Conservation (phyloP, 208 protist species). For the Leptomonas seymouri region DNA sequence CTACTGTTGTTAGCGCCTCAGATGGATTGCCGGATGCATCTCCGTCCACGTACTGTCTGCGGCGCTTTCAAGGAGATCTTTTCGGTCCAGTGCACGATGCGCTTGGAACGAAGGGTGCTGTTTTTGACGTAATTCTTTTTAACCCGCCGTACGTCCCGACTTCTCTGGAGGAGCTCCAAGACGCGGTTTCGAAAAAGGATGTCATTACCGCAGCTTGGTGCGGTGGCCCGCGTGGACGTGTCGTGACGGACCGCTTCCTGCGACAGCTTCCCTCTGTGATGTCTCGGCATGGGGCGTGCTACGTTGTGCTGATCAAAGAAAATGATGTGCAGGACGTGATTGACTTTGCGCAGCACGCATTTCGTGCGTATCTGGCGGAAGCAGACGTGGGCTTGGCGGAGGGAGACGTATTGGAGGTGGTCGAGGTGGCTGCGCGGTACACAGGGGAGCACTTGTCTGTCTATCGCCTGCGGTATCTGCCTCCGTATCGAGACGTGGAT, state of each 20-base stretch:
- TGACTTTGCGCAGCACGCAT: constrained; percentile 34
- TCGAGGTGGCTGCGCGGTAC: constrained; percentile 66
- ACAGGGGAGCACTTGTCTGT: constrained; percentile 85
- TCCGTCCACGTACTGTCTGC: constrained; percentile 21
- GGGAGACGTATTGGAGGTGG: constrained; percentile 31
- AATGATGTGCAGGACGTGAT: constrained; percentile 79
- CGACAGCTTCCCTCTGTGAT: constrained; percentile 55
- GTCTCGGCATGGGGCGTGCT: constrained; percentile 45
- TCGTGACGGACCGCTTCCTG: constrained; percentile 86
- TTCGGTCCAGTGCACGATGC: constrained; percentile 11
- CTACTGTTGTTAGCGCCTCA: too few relatives aligned
- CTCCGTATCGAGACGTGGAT: background rate
- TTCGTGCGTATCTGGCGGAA: constrained; percentile 32
- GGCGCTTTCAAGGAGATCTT: constrained; percentile 33
- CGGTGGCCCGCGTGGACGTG: constrained; percentile 77
- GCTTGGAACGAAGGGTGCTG: background rate
- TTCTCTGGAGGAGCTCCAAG: constrained; percentile 69
- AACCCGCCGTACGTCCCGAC: constrained; percentile 93
- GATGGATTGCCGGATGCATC: background rate
- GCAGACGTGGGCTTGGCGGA: background rate
- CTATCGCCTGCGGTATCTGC: constrained; percentile 45
- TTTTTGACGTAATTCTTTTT: constrained; percentile 84
- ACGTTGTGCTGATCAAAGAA: constrained; percentile 81
- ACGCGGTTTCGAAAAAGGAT: constrained; percentile 52
- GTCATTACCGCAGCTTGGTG: constrained; percentile 86